A percentile compares a stretch with the other conserved stretches of the same genome.
phyloP scores from a whole-genome alignment of 495 filamentous ascomycete genomes.

The Penicillium chermesinum region DNA sequence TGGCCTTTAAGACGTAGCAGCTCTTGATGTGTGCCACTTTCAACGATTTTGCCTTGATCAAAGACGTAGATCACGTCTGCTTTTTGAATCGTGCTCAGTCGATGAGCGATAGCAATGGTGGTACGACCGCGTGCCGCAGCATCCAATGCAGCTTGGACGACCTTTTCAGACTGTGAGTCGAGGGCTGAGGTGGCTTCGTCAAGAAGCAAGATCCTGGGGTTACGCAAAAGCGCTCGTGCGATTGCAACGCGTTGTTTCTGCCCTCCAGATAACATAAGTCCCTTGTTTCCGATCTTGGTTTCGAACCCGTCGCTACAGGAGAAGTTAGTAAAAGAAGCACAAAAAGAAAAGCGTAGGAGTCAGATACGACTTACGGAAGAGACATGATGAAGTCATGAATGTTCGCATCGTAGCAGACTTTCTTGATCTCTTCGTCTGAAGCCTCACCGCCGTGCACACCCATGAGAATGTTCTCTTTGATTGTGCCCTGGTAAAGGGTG shows the following conservation, averaged over 20 bases:
- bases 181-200: conserved; percentile 3
- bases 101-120: conserved; percentile 3
- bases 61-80: conserved; percentile 5
- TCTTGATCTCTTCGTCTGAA: conserved; percentile 43
- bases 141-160: conserved; percentile 1
- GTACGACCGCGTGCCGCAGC: neutral
- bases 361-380: conserved; percentile 36
- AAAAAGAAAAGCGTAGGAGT: conserved; percentile 20
- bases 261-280: conserved; percentile 68
- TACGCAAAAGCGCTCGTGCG: conserved; percentile 62
- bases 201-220: conserved; percentile 53
- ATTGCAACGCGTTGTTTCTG: conserved; percentile 78
- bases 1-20: neutral
- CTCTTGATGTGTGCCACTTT: conserved; percentile 1
- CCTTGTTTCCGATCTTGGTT: conserved; percentile 68
- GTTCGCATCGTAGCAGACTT: conserved; percentile 49
- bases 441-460: conserved; percentile 37
- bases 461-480: conserved; percentile 46
- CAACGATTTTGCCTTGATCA: conserved; percentile 1
- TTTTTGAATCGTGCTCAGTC: neutral
- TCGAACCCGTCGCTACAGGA: conserved; percentile 55
- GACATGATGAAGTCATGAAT: conserved; percentile 52
- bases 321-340: neutral
- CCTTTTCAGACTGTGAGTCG: conserved; percentile 1
- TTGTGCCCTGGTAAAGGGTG: conserved; percentile 46